Evolutionary conservation across 2,329 filamentous ascomycete genomes (phyloP).

Genomic region (Phoma sp.): DNA sequence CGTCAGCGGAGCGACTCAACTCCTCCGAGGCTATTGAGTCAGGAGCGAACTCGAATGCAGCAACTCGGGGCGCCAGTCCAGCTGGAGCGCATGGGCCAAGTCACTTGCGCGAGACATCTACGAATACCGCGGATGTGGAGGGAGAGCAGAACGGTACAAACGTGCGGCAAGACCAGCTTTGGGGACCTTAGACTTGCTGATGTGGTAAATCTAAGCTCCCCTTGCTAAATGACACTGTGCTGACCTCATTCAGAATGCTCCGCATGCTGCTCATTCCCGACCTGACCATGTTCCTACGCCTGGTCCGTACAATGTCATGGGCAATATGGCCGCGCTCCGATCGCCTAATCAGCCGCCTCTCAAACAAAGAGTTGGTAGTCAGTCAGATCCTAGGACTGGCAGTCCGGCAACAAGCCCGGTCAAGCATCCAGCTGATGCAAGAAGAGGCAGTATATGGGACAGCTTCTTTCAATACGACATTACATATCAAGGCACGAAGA

Average conservation of each 20-base stretch:
- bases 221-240: slow-evolving; percentile 5
- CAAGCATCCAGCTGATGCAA: slow-evolving; percentile 24
- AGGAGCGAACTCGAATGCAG: slow-evolving; percentile 35
- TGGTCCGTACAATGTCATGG: slow-evolving; percentile 16
- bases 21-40: slow-evolving; percentile 31
- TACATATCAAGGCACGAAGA: slow-evolving; percentile 47
- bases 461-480: slow-evolving; percentile 49
- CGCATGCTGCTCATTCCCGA: slow-evolving; percentile 18
- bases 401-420: slow-evolving; percentile 33
- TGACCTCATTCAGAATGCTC: slow-evolving; percentile 18
- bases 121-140: slow-evolving; percentile 22
- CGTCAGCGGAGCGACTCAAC: slow-evolving; percentile 35
- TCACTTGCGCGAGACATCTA: slow-evolving; percentile 42
- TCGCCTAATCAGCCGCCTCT: slow-evolving; percentile 22
- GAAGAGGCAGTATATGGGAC: slow-evolving; percentile 47
- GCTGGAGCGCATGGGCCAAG: slow-evolving; percentile 40
- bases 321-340: slow-evolving; percentile 15
- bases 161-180: slow-evolving; percentile 54
- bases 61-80: slow-evolving; percentile 42
- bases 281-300: slow-evolving; percentile 23
- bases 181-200: slow-evolving; percentile 49
- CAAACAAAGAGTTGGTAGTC: slow-evolving; percentile 26
- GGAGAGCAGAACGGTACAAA: slow-evolving; percentile 42
- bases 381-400: slow-evolving; percentile 22
- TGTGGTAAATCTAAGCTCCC: slow-evolving; percentile 42